Evolutionary conservation across 208 protist genomes (phyloP).

Genomic region (Acanthamoeba healyi): DNA sequence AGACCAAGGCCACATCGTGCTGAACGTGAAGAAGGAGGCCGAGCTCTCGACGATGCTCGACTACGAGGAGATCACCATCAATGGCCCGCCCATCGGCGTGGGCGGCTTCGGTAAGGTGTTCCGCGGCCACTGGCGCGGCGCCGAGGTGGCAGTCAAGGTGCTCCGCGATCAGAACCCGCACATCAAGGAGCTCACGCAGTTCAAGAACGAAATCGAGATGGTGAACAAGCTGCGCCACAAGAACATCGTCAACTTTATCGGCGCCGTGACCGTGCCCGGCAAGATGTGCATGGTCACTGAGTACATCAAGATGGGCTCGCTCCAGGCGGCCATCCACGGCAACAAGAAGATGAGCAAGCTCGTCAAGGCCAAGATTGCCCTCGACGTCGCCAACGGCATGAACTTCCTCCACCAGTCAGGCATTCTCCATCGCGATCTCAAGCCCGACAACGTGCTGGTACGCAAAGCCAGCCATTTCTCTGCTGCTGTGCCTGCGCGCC

Average conservation of each 20-base stretch:
- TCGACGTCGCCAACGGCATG: slow-evolving; percentile 42
- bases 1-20: not conserved
- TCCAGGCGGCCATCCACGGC: not conserved
- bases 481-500: too few species aligned
- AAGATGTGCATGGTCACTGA: slow-evolving; percentile 70
- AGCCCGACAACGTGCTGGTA: slow-evolving; percentile 60
- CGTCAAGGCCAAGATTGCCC: slow-evolving; percentile 37
- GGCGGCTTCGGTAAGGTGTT: slow-evolving; percentile 67
- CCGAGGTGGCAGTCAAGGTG: slow-evolving; percentile 68
- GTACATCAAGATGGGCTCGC: slow-evolving; percentile 6
- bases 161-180: not conserved
- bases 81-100: slow-evolving; percentile 46
- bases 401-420: slow-evolving; percentile 43
- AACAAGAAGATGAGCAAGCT: slow-evolving; percentile 31
- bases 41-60: slow-evolving; percentile 67
- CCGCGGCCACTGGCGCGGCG: slow-evolving; percentile 33
- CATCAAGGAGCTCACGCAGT: not conserved
- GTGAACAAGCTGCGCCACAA: slow-evolving; percentile 57
- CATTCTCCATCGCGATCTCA: slow-evolving; percentile 36
- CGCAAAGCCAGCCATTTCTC: too few species aligned
- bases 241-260: slow-evolving; percentile 18
- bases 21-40: slow-evolving; percentile 23
- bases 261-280: slow-evolving; percentile 44
- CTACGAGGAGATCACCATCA: slow-evolving; percentile 61
- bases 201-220: slow-evolving; percentile 62